Evolutionary conservation across 2,329 filamentous ascomycete species (phyloP), one percentile per base, ranked within the genome.

Genomic region (Purpureocillium lavendulum): DNA sequence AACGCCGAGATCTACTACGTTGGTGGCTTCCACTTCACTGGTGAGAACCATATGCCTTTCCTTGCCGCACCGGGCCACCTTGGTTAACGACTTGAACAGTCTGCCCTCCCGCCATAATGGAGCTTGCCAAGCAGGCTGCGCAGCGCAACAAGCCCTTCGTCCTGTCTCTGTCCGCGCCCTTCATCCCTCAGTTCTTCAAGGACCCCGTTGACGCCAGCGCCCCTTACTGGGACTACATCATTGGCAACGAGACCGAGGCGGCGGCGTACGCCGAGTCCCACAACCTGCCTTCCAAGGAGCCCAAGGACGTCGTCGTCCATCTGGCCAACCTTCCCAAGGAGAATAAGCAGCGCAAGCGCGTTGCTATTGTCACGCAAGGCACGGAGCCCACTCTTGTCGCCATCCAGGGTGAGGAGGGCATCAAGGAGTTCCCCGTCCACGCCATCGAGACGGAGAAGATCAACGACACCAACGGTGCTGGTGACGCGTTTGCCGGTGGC

Each of bases 151-250:
- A 98, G 80, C 73, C 74, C 46, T 94, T 97, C 64, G 79, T 89
- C 54, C 80, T 98, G 53, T 94, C 88, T 52, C 79, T 98, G 45
- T 92, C 87, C 38, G 92, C 92, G 7, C 92, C 92, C 44, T 98
- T 98, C 73, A 95, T 98, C 57, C 72, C 84, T 30, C 84, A 94
- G 61, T 95, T 96, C 77, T 98, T 97, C 83, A 96, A 96, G 75
- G 89, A 96, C 36, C 84, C 80, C 49, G 78, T 98, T 35, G 87
- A 95, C 65, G 81, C 80, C 54, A 83, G 85, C 40, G 73, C 87
- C 39, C 84, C 85, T 24, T 96, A 95, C 78, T 94, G 88, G 74
- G 89, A 97, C 70, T 94, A 90, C 67, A 73, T 97, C 45, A 85
- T 98, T 62, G 90, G 89, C 58, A 98, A 98, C 70, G 92, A 98